A percentile compares a stretch with the other conserved stretches of the same genome.
phyloP scores from a whole-genome alignment of 306 rosid genomes.

The Vigna angularis region DNA sequence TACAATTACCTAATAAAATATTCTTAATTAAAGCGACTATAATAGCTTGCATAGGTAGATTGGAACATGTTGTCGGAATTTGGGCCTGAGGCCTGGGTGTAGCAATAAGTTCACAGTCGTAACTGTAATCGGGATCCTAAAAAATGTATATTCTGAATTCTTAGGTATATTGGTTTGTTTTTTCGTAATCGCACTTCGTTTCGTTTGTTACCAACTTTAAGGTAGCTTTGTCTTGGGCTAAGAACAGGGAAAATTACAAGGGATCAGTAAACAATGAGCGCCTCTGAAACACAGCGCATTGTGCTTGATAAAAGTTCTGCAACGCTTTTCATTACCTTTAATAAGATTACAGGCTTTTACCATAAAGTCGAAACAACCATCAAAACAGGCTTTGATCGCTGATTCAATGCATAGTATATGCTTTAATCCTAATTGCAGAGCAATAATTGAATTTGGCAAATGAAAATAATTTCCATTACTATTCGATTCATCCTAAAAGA shows the following conservation, averaged over 20 bases:
- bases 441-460: conserved; percentile 16
- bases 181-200: background rate
- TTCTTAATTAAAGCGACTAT: no score
- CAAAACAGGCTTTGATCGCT: background rate
- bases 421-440: background rate
- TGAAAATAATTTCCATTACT: conserved; percentile 47
- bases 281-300: background rate
- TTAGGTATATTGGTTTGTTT: background rate
- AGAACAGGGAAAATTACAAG: background rate
- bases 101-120: no score
- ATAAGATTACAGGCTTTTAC: background rate
- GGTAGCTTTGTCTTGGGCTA: background rate
- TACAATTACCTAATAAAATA: no score
- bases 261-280: background rate
- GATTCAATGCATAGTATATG: background rate
- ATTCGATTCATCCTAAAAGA: conserved; percentile 41
- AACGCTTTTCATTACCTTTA: background rate
- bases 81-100: no score
- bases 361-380: background rate
- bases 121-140: background rate
- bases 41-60: no score
- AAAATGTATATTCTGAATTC: background rate
- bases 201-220: background rate
- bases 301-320: background rate
- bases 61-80: no score